Evolutionary conservation across 495 filamentous ascomycete species (phyloP).

Genomic region (Penicillium argentinense): DNA sequence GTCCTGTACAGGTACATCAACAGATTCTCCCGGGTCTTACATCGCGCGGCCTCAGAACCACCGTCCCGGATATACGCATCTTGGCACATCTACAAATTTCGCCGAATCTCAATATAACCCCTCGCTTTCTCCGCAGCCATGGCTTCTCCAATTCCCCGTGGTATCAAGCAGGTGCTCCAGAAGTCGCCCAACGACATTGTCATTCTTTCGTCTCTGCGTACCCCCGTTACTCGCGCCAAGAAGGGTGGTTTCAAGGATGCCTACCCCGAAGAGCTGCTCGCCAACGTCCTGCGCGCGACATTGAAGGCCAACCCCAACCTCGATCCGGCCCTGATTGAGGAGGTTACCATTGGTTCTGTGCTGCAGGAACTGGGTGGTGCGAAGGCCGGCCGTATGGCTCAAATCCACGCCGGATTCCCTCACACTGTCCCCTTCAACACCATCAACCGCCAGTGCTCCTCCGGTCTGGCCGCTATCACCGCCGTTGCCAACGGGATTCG

Average conservation of each 20-base stretch:
- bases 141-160: slow-evolving; percentile 59
- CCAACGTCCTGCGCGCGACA: slow-evolving; percentile 78
- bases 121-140: slow-evolving; percentile 28
- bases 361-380: slow-evolving; percentile 86
- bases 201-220: slow-evolving; percentile 85
- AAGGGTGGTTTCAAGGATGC: slow-evolving; percentile 85
- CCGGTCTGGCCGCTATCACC: slow-evolving; percentile 72
- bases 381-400: slow-evolving; percentile 89
- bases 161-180: slow-evolving; percentile 73
- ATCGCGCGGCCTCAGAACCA: too few species aligned
- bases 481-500: slow-evolving; percentile 68
- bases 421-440: slow-evolving; percentile 74
- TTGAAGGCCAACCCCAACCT: slow-evolving; percentile 74
- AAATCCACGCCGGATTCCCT: slow-evolving; percentile 80
- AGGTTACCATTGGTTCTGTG: slow-evolving; percentile 83
- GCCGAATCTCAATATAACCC: not conserved
- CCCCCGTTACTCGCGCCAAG: slow-evolving; percentile 76
- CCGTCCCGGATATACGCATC: not conserved
- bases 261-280: slow-evolving; percentile 86
- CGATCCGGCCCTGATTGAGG: slow-evolving; percentile 68
- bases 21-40: too few species aligned
- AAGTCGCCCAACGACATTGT: slow-evolving; percentile 82
- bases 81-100: not conserved
- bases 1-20: slow-evolving; percentile 4
- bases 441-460: slow-evolving; percentile 83